Evolutionary conservation across 768 basidiomycete genomes (phyloP).

Genomic region (Phallus indusiatus): DNA sequence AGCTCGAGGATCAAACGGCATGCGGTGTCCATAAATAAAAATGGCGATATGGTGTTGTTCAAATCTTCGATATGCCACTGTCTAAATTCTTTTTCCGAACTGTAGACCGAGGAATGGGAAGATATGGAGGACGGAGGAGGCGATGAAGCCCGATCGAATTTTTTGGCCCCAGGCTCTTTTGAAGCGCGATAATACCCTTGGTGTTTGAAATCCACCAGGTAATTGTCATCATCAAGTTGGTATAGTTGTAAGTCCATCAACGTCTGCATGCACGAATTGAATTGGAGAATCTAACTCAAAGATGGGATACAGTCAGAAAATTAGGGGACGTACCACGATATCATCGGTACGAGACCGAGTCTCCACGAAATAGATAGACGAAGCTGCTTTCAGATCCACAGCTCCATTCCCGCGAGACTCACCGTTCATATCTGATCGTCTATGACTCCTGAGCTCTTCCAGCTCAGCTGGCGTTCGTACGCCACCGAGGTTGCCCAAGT

Average conservation of each 20-base stretch:
- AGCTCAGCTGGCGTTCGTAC: not conserved
- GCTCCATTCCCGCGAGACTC: constrained; percentile 30
- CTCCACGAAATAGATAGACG: constrained; percentile 86
- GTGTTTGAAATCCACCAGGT: constrained; percentile 97
- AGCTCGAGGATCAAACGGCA: constrained; percentile 90
- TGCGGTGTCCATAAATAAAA: constrained; percentile 94
- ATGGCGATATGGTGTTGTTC: constrained; percentile 74
- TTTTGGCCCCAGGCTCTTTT: constrained; percentile 54
- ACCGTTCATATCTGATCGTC: constrained; percentile 55
- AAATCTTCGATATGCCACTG: constrained; percentile 17
- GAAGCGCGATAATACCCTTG: constrained; percentile 86
- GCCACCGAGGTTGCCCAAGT: constrained; percentile 63
- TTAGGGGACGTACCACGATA: constrained; percentile 61
- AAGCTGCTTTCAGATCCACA: constrained; percentile 57
- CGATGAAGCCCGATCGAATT: constrained; percentile 49
- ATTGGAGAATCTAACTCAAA: not conserved
- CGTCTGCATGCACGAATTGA: constrained; percentile 41
- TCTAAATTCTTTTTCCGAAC: not conserved
- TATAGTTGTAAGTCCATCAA: constrained; percentile 97
- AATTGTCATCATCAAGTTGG: constrained; percentile 91
- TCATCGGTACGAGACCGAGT: constrained; percentile 83
- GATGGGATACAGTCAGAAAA: not conserved
- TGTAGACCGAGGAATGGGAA: not conserved
- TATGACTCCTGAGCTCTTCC: constrained; percentile 40
- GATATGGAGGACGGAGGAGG: constrained; percentile 14